These are phyloP conservation scores for Mucor mucedo DNA, from an alignment of 371 early-diverging fungal species.

Conservation along the genomic window DNA sequence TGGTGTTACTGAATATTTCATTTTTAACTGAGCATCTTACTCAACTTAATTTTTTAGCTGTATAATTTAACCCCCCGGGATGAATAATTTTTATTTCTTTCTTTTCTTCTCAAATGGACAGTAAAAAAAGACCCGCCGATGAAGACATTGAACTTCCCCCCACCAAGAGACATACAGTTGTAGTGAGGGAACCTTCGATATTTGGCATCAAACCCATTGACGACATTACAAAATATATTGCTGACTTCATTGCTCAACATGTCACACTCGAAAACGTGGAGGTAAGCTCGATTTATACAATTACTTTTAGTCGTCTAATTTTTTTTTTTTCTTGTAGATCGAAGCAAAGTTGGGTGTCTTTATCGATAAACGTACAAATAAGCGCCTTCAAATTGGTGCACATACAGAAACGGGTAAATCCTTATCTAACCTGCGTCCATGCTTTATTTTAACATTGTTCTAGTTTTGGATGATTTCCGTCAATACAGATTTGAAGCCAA, in stretches of 20 bases:
- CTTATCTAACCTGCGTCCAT: not conserved
- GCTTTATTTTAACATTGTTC: not conserved
- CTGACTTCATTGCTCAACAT: conserved; percentile 64
- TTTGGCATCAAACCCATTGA: conserved; percentile 53
- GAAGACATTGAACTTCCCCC: conserved; percentile 4
- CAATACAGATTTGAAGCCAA: conserved; percentile 66
- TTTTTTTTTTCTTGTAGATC: conserved; percentile 51
- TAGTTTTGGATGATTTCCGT: conserved; percentile 15
- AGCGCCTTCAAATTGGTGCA: conserved; percentile 67
- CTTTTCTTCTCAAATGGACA: not conserved
- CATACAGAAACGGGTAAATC: conserved; percentile 66
- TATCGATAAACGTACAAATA: conserved; percentile 62
- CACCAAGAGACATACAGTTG: not conserved
- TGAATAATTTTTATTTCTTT: too few relatives aligned
- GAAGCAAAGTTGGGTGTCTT: conserved; percentile 84
- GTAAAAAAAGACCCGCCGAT: conserved; percentile 2
- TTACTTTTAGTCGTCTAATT: not conserved
- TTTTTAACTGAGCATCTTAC: too few relatives aligned
- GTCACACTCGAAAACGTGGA: conserved; percentile 64
- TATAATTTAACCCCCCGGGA: too few relatives aligned
- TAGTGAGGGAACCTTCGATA: conserved; percentile 38
- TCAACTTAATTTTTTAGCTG: too few relatives aligned
- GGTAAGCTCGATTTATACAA: conserved; percentile 34
- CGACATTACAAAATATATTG: conserved; percentile 65
- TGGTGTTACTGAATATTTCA: too few relatives aligned